These are phyloP conservation scores for Eucalyptus viminalis DNA, from an alignment of 345 rosid species.

Conservation along the genomic window DNA sequence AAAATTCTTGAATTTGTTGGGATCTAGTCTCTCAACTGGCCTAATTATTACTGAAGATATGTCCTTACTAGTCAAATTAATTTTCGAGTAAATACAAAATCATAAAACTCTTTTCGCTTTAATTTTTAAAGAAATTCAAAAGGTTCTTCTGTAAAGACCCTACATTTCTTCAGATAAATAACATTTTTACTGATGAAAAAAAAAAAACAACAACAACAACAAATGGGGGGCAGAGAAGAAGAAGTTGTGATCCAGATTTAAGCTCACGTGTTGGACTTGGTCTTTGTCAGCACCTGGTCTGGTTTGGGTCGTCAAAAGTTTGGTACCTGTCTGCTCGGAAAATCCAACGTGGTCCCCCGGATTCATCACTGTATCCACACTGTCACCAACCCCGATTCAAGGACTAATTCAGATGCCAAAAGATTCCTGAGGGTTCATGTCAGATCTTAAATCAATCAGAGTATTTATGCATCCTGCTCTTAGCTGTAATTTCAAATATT, in stretches of 20 bases:
- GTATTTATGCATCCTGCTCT: neutral
- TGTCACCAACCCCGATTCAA: neutral
- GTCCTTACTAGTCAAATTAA: neutral
- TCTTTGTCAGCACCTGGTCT: neutral
- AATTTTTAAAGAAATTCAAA: neutral
- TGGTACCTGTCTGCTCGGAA: neutral
- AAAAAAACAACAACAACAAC: accelerated
- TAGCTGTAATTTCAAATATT: neutral
- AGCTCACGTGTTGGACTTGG: neutral
- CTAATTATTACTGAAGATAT: neutral
- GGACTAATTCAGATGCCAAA: neutral
- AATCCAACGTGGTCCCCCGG: neutral
- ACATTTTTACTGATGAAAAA: neutral
- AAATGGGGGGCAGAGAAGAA: neutral
- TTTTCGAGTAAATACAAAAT: neutral
- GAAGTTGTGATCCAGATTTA: neutral
- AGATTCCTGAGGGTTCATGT: neutral
- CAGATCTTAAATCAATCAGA: neutral
- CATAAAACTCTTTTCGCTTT: neutral
- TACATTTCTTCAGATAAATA: neutral
- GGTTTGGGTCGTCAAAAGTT: neutral
- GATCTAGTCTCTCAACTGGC: neutral
- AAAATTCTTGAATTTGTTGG: neutral
- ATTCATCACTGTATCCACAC: neutral
- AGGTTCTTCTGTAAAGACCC: neutral